A percentile compares a stretch with the other conserved stretches of the same genome.
Conservation (phyloP, 108 stramenopile genomes). For the Conticribra guillardii region DNA sequence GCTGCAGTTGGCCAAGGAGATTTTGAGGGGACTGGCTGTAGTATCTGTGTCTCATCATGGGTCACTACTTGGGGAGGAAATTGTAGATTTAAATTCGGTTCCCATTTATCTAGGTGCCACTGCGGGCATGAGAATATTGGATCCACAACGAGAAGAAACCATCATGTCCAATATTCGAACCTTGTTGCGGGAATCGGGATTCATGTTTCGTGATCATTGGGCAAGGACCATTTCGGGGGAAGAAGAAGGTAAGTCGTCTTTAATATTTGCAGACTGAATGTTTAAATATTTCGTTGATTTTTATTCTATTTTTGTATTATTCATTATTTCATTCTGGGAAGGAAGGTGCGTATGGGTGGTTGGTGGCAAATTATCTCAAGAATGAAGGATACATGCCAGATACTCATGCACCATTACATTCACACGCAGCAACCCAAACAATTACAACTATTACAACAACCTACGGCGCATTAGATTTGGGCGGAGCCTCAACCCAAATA, state of each 20-base stretch:
- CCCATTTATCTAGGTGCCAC: constrained; percentile 96
- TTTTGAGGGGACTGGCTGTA: constrained; percentile 2
- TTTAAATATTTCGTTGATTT: constrained; percentile 82
- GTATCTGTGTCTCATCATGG: too few species aligned
- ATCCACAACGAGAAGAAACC: constrained; percentile 47
- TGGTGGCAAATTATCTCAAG: constrained; percentile 39
- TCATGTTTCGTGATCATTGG: constrained; percentile 78
- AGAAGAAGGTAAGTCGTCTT: constrained; percentile 91
- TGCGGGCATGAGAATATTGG: constrained; percentile 88
- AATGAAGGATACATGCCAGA: constrained; percentile 64
- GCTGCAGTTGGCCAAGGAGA: constrained; percentile 2
- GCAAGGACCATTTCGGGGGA: constrained; percentile 90
- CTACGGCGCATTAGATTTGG: constrained; percentile 91
- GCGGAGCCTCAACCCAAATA: constrained; percentile 93
- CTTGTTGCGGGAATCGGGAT: constrained; percentile 62
- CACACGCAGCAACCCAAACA: too few species aligned
- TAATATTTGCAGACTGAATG: constrained; percentile 88
- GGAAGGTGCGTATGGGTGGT: constrained; percentile 66
- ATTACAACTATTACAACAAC: constrained; percentile 61
- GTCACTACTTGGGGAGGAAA: background rate
- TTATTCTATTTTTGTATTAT: too few species aligned
- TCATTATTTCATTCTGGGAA: too few species aligned
- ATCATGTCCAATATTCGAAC: constrained; percentile 67
- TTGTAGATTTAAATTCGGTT: background rate
- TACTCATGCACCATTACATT: too few species aligned